These are phyloP conservation scores for Crucihimalaya himalaica DNA, from an alignment of 345 rosid species.

Conservation along the genomic window DNA sequence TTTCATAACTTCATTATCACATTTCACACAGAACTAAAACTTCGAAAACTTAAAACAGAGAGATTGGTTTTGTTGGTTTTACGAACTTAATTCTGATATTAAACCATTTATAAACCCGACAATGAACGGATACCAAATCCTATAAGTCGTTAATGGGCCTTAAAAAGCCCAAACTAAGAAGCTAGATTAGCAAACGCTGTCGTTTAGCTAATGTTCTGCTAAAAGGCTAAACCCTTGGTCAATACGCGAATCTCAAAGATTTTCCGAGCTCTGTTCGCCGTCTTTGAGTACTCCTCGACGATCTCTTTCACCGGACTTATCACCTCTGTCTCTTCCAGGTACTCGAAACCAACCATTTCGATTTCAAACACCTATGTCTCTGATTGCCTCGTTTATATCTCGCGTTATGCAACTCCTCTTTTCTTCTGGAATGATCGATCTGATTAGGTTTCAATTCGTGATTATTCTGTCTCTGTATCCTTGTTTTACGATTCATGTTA, in stretches of 20 bases:
- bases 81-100: no score
- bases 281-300: slow-evolving; percentile 19
- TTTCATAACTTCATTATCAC: no score
- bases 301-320: background rate
- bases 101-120: no score
- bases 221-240: slow-evolving; percentile 16
- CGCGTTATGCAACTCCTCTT: background rate
- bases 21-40: no score
- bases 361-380: background rate
- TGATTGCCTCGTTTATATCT: background rate
- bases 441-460: background rate
- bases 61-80: no score
- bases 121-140: no score
- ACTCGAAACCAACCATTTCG: background rate
- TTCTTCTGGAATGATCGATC: slow-evolving; percentile 12
- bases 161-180: background rate
- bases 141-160: slow-evolving; percentile 25
- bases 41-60: no score
- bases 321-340: slow-evolving; percentile 8
- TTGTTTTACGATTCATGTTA: background rate
- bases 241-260: background rate
- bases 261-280: slow-evolving; percentile 35
- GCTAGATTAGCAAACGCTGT: background rate
- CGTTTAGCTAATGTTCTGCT: background rate
- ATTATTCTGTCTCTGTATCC: background rate